Conservation (phyloP, 208 protist genomes). For the Crithidia mellificae region DNA sequence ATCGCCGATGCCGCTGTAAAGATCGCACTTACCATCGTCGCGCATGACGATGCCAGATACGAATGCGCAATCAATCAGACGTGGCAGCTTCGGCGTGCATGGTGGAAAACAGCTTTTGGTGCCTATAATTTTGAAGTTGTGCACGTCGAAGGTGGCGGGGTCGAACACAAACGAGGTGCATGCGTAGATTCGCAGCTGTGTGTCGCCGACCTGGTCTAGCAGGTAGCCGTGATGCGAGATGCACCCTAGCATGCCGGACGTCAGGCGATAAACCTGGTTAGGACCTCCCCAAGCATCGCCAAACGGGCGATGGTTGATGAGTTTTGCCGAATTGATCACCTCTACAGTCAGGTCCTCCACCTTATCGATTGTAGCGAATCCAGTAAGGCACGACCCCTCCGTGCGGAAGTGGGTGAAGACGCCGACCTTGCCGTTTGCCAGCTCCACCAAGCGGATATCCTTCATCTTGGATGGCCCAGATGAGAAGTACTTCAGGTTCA, state of each 20-base stretch:
- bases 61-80: constrained; percentile 65
- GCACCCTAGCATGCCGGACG: constrained; percentile 53
- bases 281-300: constrained; percentile 61
- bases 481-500: constrained; percentile 54
- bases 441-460: constrained; percentile 57
- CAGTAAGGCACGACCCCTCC: constrained; percentile 43
- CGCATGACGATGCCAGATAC: constrained; percentile 67
- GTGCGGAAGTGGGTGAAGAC: constrained; percentile 62
- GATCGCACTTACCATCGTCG: constrained; percentile 66
- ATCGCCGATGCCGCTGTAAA: constrained; percentile 74
- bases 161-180: constrained; percentile 69
- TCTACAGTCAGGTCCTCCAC: constrained; percentile 45
- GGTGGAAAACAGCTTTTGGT: constrained; percentile 61
- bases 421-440: constrained; percentile 49
- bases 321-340: constrained; percentile 45
- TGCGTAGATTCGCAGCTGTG: constrained; percentile 43
- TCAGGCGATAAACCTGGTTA: constrained; percentile 56
- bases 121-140: constrained; percentile 61
- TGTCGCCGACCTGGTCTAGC: constrained; percentile 26
- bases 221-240: constrained; percentile 72
- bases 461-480: constrained; percentile 62
- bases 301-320: constrained; percentile 57
- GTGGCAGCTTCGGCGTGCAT: constrained; percentile 51
- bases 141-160: constrained; percentile 44
- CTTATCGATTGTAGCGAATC: constrained; percentile 50